These are phyloP conservation scores for Taiwanofungus camphoratus DNA, from an alignment of 1,284 basidiomycete species.

Conservation along the genomic window DNA sequence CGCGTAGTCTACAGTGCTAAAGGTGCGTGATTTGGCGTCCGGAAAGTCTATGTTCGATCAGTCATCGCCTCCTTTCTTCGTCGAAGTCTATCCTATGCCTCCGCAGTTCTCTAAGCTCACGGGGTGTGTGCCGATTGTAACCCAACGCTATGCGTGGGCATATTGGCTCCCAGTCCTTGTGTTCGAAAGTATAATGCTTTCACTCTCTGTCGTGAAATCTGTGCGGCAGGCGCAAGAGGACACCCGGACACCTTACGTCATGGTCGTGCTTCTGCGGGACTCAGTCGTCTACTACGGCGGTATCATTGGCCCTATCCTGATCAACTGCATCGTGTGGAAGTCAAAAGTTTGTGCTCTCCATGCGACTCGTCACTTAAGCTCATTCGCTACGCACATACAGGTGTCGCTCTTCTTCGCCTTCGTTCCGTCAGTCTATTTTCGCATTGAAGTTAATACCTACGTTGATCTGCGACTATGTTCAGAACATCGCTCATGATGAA, in stretches of 20 bases:
- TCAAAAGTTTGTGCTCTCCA: neutral
- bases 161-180: conserved; percentile 9
- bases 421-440: neutral
- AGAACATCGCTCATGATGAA: neutral
- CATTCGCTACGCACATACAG: neutral
- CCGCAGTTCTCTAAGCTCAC: neutral
- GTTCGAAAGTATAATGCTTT: conserved; percentile 7
- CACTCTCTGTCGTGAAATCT: conserved; percentile 2
- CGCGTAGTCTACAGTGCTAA: neutral
- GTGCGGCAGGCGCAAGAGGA: conserved; percentile 2
- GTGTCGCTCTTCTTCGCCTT: neutral
- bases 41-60: neutral
- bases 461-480: neutral
- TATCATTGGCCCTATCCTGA: conserved; percentile 4
- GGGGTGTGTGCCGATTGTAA: neutral
- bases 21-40: neutral
- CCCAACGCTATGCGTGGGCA: conserved; percentile 6
- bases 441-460: neutral
- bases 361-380: neutral
- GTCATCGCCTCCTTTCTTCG: neutral
- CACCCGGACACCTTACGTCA: conserved; percentile 1
- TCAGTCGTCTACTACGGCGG: conserved; percentile 10
- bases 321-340: conserved; percentile 10
- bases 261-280: conserved; percentile 9
- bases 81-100: neutral